Evolutionary conservation across 768 basidiomycete genomes (phyloP), one percentile per base, ranked within the genome.

Genomic region (Podaxis sp.): DNA sequence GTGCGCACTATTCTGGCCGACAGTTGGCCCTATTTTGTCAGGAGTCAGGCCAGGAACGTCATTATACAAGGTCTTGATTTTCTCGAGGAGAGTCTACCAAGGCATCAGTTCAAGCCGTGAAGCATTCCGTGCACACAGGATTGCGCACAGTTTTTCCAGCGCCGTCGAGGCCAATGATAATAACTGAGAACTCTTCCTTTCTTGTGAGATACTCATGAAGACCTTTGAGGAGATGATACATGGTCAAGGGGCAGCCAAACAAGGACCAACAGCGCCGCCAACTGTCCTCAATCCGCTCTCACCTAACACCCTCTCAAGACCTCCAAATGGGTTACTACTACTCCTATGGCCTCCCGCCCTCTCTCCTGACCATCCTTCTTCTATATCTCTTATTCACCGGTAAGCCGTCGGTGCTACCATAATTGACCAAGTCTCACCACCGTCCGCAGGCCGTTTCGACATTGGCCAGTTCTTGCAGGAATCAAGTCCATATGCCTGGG

Each of bases 161-260:
- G 15, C 91, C 92, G 73, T 94, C 94, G 17, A 95, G 83, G 11
- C 96, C 96, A 58, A 98, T 87, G 71, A 98, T 97, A 57, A 98
- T 92, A 27, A 98, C 88, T 9, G 92, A 94, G 72, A 96, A 98
- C 68, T 96, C 93, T 63, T 93, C 88, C 71, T 90, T 92, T 71
- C 91, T 91, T 22, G 93, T 98, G 36, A 98, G 75, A 75, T 95
- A 88, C 73, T 93, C 89, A 75, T 97, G 90, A 3, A 97, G 79
- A 38, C 96, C 96, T 69, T 92, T 93, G 72, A 98, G 82, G 38
- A 98, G 84, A 74, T 97, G 94, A 75, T 96, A 98, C 96, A 97
- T 96, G 66, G 66, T 63, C 61, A 53, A 61, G 52, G 46, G 36
- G 36, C 40, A 68, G 61, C 56, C 67, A 71, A 72, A 69, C 65